A percentile compares a stretch with the other conserved stretches of the same genome.
phyloP scores from a whole-genome alignment of 2,329 filamentous ascomycete genomes.

The Polychaeton citri region DNA sequence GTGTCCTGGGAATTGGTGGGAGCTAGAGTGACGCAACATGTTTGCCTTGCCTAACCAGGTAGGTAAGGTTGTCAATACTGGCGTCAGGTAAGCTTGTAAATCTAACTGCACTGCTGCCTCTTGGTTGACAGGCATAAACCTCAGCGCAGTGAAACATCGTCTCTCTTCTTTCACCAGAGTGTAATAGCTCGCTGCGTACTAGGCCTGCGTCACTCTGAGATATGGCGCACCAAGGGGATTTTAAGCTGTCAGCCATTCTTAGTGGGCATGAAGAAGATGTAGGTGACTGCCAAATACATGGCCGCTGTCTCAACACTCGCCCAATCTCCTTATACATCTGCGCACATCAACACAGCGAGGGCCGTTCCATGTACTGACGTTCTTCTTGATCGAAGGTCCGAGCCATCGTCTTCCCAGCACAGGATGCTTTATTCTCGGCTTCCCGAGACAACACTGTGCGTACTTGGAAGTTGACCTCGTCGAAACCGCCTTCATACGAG shows the following conservation, averaged over 20 bases:
- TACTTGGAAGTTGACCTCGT: conserved; percentile 60
- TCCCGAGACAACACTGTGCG: conserved; percentile 87
- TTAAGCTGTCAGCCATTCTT: conserved; percentile 85
- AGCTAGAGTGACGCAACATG: too few relatives aligned
- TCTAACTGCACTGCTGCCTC: too few relatives aligned
- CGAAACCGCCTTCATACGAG: conserved; percentile 59
- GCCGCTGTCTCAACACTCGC: neutral
- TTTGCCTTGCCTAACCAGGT: too few relatives aligned
- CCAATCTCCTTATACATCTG: neutral
- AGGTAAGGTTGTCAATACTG: too few relatives aligned
- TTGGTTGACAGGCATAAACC: too few relatives aligned
- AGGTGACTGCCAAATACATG: conserved; percentile 26
- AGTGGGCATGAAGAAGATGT: conserved; percentile 90
- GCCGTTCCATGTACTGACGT: conserved; percentile 5
- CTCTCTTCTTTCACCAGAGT: too few relatives aligned
- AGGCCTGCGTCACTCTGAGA: too few relatives aligned
- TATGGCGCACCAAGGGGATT: conserved; percentile 37
- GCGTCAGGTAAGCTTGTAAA: too few relatives aligned
- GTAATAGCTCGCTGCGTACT: too few relatives aligned
- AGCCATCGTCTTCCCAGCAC: conserved; percentile 62
- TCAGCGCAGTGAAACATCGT: too few relatives aligned
- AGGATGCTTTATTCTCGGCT: conserved; percentile 64
- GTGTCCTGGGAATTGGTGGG: too few relatives aligned
- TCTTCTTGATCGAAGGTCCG: conserved; percentile 72
- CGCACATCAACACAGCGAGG: neutral